A percentile compares a stretch with the other conserved stretches of the same genome.
Conservation (phyloP, 257 asterid species). For the Capsicum rhomboideum region DNA sequence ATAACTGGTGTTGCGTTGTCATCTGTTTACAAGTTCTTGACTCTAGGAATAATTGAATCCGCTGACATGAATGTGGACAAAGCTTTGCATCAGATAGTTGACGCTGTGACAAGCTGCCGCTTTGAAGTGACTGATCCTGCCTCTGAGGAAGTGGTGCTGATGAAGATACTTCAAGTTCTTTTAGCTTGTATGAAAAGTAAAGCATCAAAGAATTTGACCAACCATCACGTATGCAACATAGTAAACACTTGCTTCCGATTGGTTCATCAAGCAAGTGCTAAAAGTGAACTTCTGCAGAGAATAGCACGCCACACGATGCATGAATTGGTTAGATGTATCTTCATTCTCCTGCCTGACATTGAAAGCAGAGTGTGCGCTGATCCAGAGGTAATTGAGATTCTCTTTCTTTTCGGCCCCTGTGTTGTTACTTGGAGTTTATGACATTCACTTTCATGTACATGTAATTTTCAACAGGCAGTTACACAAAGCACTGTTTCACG, state of each 20-base stretch:
- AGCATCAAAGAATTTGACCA: slow-evolving; percentile 65
- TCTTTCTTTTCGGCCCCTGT: background rate
- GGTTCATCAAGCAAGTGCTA: slow-evolving; percentile 92
- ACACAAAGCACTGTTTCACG: background rate
- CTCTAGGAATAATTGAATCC: slow-evolving; percentile 62
- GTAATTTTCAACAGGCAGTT: background rate
- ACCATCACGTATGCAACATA: slow-evolving; percentile 87
- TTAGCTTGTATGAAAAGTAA: slow-evolving; percentile 91
- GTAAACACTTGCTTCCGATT: slow-evolving; percentile 85
- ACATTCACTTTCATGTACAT: background rate
- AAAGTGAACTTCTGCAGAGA: slow-evolving; percentile 81
- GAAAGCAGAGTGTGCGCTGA: slow-evolving; percentile 14
- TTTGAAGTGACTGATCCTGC: slow-evolving; percentile 99
- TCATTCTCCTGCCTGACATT: slow-evolving; percentile 62
- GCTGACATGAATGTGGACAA: slow-evolving; percentile 61
- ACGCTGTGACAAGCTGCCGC: slow-evolving; percentile 95
- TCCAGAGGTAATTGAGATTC: slow-evolving; percentile 37
- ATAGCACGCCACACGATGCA: slow-evolving; percentile 94
- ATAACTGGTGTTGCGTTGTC: slow-evolving; percentile 96
- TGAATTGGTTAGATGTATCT: slow-evolving; percentile 81
- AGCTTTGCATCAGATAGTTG: slow-evolving; percentile 79
- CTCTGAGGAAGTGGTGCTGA: slow-evolving; percentile 91
- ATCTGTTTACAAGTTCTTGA: slow-evolving; percentile 76
- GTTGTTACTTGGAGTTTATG: background rate
- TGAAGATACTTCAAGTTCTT: slow-evolving; percentile 97